These are phyloP conservation scores for Cenchrus purpureus DNA, from an alignment of 176 grass and related monocot species.

Conservation along the genomic window DNA sequence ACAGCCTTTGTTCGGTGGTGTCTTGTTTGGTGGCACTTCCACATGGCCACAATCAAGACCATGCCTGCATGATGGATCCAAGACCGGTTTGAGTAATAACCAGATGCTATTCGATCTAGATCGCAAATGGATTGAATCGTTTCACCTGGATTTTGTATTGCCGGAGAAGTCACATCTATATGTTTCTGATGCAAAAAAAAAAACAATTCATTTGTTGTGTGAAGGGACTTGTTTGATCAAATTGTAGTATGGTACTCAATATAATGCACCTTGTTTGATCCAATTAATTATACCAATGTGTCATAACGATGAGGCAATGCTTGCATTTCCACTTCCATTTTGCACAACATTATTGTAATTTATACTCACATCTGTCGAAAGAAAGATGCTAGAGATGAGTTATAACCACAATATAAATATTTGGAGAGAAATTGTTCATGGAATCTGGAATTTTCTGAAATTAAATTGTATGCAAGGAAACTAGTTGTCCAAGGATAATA, in stretches of 20 bases:
- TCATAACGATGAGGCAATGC: not conserved
- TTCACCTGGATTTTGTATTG: not conserved
- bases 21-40: slow-evolving; percentile 10
- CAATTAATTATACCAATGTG: not conserved
- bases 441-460: not conserved
- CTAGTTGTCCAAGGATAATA: not conserved
- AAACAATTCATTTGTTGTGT: no score
- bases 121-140: slow-evolving; percentile 10
- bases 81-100: no score
- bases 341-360: not conserved
- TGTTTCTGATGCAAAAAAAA: slow-evolving; percentile 4
- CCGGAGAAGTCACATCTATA: not conserved
- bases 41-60: not conserved
- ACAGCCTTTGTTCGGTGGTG: slow-evolving; percentile 12
- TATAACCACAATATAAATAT: not conserved
- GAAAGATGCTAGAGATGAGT: not conserved
- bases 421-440: not conserved
- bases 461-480: not conserved
- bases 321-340: not conserved
- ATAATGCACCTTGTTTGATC: not conserved
- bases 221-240: not conserved
- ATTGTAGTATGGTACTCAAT: not conserved
- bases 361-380: not conserved
- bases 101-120: not conserved
- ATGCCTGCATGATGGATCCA: not conserved